phyloP scores from a whole-genome alignment of 2,329 filamentous ascomycete species.

The Albifimbria verrucaria region DNA sequence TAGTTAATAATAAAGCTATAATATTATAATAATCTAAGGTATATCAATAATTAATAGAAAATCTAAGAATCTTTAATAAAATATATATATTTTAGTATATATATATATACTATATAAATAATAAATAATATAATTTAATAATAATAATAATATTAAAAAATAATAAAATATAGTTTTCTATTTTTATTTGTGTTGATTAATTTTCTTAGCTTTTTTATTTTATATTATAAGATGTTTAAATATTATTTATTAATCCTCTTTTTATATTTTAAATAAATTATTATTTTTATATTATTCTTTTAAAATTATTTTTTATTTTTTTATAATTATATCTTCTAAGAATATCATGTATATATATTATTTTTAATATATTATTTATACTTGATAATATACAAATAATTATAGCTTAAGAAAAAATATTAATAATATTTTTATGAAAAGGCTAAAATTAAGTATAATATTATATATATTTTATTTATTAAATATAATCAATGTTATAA shows the following conservation, averaged over 20 bases:
- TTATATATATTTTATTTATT: too few species aligned
- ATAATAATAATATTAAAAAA: neutral
- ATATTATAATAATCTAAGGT: neutral
- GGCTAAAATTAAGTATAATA: too few species aligned
- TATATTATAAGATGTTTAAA: neutral
- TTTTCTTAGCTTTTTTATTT: neutral
- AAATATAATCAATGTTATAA: too few species aligned
- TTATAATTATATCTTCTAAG: neutral
- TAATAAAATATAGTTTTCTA: neutral
- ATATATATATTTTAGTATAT: neutral
- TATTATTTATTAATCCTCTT: conserved; percentile 1
- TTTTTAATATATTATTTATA: conserved; percentile 1
- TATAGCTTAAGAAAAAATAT: neutral
- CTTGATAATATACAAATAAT: neutral
- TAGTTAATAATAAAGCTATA: neutral
- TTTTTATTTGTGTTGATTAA: neutral
- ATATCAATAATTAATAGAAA: neutral
- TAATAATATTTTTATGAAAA: neutral
- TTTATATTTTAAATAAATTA: neutral
- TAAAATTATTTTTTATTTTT: conserved; percentile 3
- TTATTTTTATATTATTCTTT: conserved; percentile 1
- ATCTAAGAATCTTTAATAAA: neutral
- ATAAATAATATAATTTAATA: neutral
- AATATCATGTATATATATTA: neutral
- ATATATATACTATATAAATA: neutral